Evolutionary conservation across 1,284 basidiomycete species (phyloP), one percentile per base, ranked within the genome.

Genomic region (Exobasidium rhododendri): DNA sequence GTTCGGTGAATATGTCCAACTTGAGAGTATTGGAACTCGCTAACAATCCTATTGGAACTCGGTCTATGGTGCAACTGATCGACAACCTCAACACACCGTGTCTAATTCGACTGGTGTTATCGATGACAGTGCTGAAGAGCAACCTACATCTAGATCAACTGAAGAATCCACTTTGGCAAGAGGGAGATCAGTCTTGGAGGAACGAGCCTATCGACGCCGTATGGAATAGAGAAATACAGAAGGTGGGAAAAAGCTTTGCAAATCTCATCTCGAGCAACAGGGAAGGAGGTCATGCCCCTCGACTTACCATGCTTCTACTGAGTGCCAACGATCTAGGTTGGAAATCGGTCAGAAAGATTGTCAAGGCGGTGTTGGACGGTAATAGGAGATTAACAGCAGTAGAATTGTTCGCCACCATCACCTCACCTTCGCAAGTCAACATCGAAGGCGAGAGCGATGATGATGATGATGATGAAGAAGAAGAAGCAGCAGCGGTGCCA

Each of bases 281-380:
- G 14, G 3, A 20, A 28, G 53, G 22, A 2, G 30, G 30, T 26
- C 45, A 26, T 24, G 32, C 35, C 17, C 55, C 55, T 20, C 28
- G 35, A 14, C 32, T 56, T 14, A 24, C 22, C 32, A 43, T 24
- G 55, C 55, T 56, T 2, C 26, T 17, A 2, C 31, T 56, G 32
- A 56, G 35, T 24, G 55, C 14, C 1, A 56, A 56, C 32, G 55
- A 56, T 43, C 22, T 56, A 17, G 40, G 32, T 20, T 32, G 28
- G 29, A 32, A 43, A 26, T 20, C 3, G n/a, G 55, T 56, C 5
- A 55, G 17, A 17, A 26, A 29, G 14, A 55, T 55, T 32, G 29
- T 29, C n/a, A 32, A 4, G 4, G 52, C 52, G 14, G 35, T 32
- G 13, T 3, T 26, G 17, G 52, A 44, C 14, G 22, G 20, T 31